Base-by-base conservation (phyloP, 768 basidiomycete genomes). In the Phallus indusiatus region DNA sequence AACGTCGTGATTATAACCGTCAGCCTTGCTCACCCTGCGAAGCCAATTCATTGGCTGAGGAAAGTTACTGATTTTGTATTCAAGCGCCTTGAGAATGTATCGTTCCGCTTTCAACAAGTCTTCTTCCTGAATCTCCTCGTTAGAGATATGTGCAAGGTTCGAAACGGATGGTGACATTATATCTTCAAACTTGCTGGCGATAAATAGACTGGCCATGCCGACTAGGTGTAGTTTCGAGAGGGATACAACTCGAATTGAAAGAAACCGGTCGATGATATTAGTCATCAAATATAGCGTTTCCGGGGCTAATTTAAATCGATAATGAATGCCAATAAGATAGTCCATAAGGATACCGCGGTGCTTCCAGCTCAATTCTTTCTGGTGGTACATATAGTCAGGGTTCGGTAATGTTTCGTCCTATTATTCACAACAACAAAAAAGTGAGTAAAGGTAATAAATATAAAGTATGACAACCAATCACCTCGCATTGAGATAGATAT, bases 251-350 rank as follows among this genome's bases (percentile, higher is more conserved):
- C 92, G 87, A 1, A 74, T 72, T 42, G 81, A 81, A 33, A 84
- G 76, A 75, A 85, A 83, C 51, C 83, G 80, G 69, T 85, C 83
- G 67, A 84, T 78, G 67, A 96, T 83, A 75, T 96, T 94, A 64
- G 85, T 77, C 66, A 84, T 84, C 60, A 95, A 81, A 75, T 94
- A 95, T 58, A 96, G 82, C 0, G 94, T 94, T 72, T 97, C 94
- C 16, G 90, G 89, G 10, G 90, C 77, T 33, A 96, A 78, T 57
- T 83, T 82, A 78, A 94, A 94, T 63, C 86, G 86, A 53, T 80
- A 79, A 69, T 96, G 94, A 16, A 94, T 86, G 71, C 94, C 90
- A 63, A 96, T 83, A 60, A 97, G 78, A 93, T 93, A 96, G 76
- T 95, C 94, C 63, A 89, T 83, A 17, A 97, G 82, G 53, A 94